Percentiles rank a stretch among this genome's conserved stretches.
Evolutionary conservation across 148 eudicot species (phyloP).

Genomic region (Rhododendron henanense): DNA sequence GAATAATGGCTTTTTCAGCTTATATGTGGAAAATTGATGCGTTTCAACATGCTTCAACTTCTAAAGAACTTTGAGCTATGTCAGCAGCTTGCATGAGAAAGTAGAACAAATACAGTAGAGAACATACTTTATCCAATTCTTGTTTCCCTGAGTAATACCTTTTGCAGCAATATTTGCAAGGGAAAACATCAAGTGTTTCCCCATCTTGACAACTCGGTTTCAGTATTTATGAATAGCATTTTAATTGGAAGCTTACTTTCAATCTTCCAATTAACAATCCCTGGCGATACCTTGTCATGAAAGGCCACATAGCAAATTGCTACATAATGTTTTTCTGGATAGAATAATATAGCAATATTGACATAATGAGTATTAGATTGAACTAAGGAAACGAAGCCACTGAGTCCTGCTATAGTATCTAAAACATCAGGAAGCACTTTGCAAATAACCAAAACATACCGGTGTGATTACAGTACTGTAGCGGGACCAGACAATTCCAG

Average conservation of each 20-base stretch:
- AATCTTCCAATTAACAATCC: slow-evolving; percentile 81
- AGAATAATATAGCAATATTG: not conserved
- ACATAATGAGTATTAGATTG: not conserved
- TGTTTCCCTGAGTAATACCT: slow-evolving; percentile 83
- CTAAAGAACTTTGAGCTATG: slow-evolving; percentile 30
- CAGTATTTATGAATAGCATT: slow-evolving; percentile 88
- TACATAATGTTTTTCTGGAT: not conserved
- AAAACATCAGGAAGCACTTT: not conserved
- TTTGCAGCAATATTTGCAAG: slow-evolving; percentile 88
- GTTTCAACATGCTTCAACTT: slow-evolving; percentile 80
- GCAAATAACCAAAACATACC: slow-evolving; percentile 39
- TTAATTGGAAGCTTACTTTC: slow-evolving; percentile 84
- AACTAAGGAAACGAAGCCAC: not conserved
- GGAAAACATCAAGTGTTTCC: slow-evolving; percentile 83
- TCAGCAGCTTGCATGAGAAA: not conserved
- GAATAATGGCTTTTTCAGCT: slow-evolving; percentile 44
- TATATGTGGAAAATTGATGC: slow-evolving; percentile 81
- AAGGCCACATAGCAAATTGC: not conserved
- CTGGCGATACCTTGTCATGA: slow-evolving; percentile 66
- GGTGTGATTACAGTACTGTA: slow-evolving; percentile 90
- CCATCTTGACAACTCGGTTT: slow-evolving; percentile 81
- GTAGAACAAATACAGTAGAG: not conserved
- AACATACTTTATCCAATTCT: slow-evolving; percentile 67
- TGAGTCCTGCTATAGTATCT: not conserved
- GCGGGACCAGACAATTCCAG: slow-evolving; percentile 86